Evolutionary conservation across 768 basidiomycete species (phyloP), one percentile per base, ranked within the genome.

Genomic region (Myochromella boudieri): DNA sequence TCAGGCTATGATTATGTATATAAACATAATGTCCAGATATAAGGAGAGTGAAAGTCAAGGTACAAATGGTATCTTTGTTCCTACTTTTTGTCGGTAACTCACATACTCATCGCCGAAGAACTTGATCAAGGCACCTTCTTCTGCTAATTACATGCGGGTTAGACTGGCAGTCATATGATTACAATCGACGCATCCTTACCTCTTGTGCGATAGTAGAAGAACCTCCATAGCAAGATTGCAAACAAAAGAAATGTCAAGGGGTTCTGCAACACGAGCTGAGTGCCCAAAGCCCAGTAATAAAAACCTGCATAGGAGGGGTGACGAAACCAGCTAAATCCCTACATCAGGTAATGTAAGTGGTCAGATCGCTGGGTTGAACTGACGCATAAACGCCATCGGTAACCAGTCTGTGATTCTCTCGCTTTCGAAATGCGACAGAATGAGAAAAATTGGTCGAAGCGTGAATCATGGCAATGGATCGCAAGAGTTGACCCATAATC

Each of bases 241-340:
- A 87, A 98, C 1, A 81, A 63, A 2, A 83, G 34, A 53, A 90
- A 83, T 11, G 83, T 82, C 12, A 93, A 24, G 0, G 88, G 80
- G 61, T 98, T 99, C 60, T 93, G 93, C 17, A 98, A 74, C 1
- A 92, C 79, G 28, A 98, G 68, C 63, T 99, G 97, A 0, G 93
- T 97, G 2, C 95, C 93, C 21, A 99, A 60, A 0, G 93, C 94
- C 97, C 97, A 98, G 65, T 95, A 98, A 66, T 90, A 95, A 72
- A 97, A 99, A 2, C 95, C 97, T 1, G 91, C 81, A 57, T 99
- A 99, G 0, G 95, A 97, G 9, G 97, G 97, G 67, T 99, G 97
- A 11, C 97, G 82, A 51, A 84, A 86, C 81, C 81, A 88, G 6
- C 91, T n/a, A n/a, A n/a, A n/a, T n/a, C n/a, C 92, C 45, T 20